These are phyloP conservation scores for Lactarius deliciosus DNA, from an alignment of 768 basidiomycete genomes.

Conservation along the genomic window DNA sequence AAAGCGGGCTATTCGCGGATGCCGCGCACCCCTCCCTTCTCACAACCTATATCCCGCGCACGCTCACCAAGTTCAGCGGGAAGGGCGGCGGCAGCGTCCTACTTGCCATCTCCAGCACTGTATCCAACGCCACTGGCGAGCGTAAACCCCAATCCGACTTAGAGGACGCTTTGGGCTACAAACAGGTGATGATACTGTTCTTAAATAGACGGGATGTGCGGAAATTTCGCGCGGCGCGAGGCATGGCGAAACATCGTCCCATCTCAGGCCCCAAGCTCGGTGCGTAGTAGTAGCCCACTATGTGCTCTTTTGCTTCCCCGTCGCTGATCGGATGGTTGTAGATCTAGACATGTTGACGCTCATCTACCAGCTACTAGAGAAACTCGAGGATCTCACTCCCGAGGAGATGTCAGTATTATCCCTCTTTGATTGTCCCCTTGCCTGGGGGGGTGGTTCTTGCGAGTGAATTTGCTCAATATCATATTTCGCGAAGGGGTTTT, in stretches of 20 bases:
- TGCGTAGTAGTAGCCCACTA: constrained; percentile 38
- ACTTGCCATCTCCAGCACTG: constrained; percentile 80
- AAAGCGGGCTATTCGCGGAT: constrained; percentile 89
- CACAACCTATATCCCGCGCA: constrained; percentile 72
- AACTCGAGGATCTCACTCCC: constrained; percentile 68
- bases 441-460: too few species aligned
- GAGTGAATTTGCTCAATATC: too few species aligned
- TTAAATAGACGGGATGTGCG: constrained; percentile 79
- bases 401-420: constrained; percentile 72
- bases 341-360: constrained; percentile 63
- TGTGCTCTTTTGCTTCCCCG: not conserved
- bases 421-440: too few species aligned
- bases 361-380: constrained; percentile 82
- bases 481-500: too few species aligned
- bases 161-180: too few species aligned
- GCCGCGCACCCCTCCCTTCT: constrained; percentile 76
- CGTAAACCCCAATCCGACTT: not conserved
- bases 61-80: constrained; percentile 66
- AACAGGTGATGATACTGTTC: not conserved
- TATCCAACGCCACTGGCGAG: constrained; percentile 77
- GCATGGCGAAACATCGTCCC: constrained; percentile 97
- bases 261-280: constrained; percentile 45
- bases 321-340: constrained; percentile 33
- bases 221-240: constrained; percentile 95
- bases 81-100: constrained; percentile 68